phyloP scores from a whole-genome alignment of 192 early-diverging fungal genomes.

The Podila epigama region DNA sequence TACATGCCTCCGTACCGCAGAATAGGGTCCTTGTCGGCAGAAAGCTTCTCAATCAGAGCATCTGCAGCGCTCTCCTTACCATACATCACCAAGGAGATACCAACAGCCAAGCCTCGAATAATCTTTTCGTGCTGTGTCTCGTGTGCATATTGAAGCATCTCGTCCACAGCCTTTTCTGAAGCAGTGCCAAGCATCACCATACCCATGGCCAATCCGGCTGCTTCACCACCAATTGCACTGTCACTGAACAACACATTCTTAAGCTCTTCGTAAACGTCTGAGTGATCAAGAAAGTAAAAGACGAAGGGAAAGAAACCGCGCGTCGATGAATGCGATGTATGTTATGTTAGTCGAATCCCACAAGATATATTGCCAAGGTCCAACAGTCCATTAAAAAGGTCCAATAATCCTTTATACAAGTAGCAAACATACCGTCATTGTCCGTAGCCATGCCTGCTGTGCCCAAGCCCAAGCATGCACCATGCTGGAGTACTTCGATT shows the following conservation, averaged over 20 bases:
- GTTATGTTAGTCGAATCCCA: too few relatives aligned
- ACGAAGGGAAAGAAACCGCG: neutral
- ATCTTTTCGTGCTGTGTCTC: constrained; percentile 99
- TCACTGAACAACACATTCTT: constrained; percentile 91
- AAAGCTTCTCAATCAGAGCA: constrained; percentile 83
- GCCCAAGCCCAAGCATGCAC: constrained; percentile 93
- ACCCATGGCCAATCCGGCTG: constrained; percentile 95
- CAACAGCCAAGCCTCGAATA: constrained; percentile 93
- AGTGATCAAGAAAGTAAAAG: neutral
- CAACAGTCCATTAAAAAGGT: too few relatives aligned
- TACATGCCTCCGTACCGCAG: constrained; percentile 98
- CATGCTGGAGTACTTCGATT: constrained; percentile 94
- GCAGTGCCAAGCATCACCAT: constrained; percentile 97
- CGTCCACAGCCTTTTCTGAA: constrained; percentile 80
- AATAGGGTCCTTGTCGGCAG: constrained; percentile 93
- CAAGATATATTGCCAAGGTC: too few relatives aligned
- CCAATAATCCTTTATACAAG: neutral
- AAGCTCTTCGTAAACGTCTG: constrained; percentile 86
- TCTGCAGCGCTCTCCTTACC: constrained; percentile 97
- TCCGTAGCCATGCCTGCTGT: constrained; percentile 97
- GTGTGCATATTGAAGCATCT: constrained; percentile 97
- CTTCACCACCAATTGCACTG: constrained; percentile 97
- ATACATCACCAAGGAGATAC: constrained; percentile 97
- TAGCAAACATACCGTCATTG: constrained; percentile 66
- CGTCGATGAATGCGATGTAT: too few relatives aligned